These are phyloP conservation scores for Choricystis sp. DNA, from an alignment of 139 green algal genomes.

Conservation along the genomic window DNA sequence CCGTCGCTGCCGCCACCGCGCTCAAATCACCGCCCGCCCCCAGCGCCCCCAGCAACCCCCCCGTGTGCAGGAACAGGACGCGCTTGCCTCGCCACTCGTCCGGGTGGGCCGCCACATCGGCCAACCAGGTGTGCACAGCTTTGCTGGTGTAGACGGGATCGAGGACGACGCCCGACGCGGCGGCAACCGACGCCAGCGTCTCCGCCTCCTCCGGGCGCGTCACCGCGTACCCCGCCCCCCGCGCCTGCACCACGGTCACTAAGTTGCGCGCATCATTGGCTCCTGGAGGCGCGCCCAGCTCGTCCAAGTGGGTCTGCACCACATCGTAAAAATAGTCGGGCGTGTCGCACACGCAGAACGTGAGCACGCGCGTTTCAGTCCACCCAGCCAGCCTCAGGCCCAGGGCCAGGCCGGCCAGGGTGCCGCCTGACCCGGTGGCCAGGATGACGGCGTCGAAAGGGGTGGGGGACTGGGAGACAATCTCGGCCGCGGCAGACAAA, in stretches of 20 bases:
- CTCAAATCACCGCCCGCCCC: no score
- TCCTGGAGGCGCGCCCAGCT: slow-evolving; percentile 21
- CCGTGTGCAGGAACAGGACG: slow-evolving; percentile 77
- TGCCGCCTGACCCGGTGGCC: slow-evolving; percentile 81
- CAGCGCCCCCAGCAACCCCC: slow-evolving; percentile 74
- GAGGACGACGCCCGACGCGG: slow-evolving; percentile 48
- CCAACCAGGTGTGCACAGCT: slow-evolving; percentile 49
- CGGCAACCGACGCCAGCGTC: slow-evolving; percentile 36
- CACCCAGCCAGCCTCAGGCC: slow-evolving; percentile 37
- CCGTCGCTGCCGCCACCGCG: no score
- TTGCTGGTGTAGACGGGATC: slow-evolving; percentile 77
- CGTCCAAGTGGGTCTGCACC: slow-evolving; percentile 46
- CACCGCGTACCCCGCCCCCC: slow-evolving; percentile 77
- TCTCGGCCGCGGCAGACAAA: slow-evolving; percentile 58
- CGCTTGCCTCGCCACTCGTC: slow-evolving; percentile 49
- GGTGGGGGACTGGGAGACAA: slow-evolving; percentile 16
- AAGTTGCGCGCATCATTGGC: not conserved
- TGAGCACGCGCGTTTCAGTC: slow-evolving; percentile 28
- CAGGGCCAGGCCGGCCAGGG: slow-evolving; percentile 67
- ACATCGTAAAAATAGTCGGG: slow-evolving; percentile 72
- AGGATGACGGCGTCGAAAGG: slow-evolving; percentile 11
- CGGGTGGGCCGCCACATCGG: slow-evolving; percentile 43
- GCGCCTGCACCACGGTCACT: slow-evolving; percentile 36
- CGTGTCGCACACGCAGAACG: slow-evolving; percentile 70
- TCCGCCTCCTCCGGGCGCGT: slow-evolving; percentile 66